These are phyloP conservation scores for Brassica rapa DNA, from an alignment of 345 rosid genomes.

Conservation along the genomic window DNA sequence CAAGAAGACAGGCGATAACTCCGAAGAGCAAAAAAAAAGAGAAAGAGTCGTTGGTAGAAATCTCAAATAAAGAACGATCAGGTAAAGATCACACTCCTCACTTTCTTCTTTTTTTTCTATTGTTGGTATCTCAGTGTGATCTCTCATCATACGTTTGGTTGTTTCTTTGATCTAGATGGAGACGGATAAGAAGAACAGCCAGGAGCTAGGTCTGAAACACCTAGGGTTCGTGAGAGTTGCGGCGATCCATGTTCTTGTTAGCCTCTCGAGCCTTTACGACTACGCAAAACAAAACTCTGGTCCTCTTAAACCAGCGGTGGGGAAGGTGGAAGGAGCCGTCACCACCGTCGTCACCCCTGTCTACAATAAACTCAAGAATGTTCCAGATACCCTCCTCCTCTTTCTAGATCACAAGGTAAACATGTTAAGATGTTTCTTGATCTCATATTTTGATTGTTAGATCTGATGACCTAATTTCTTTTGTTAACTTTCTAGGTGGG, in stretches of 20 bases:
- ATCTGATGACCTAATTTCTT: conserved; percentile 5
- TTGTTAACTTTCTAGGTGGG: conserved; percentile 55
- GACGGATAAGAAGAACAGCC: conserved; percentile 49
- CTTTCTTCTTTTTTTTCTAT: not conserved
- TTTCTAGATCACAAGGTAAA: conserved; percentile 75
- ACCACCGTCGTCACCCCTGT: conserved; percentile 68
- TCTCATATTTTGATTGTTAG: not conserved
- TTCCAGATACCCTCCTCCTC: conserved; percentile 67
- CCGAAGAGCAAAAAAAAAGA: conserved; percentile 13
- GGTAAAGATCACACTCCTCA: not conserved
- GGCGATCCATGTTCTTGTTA: conserved; percentile 54
- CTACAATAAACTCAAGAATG: conserved; percentile 54
- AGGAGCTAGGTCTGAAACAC: conserved; percentile 59
- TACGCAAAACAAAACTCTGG: conserved; percentile 81
- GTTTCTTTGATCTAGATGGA: conserved; percentile 26
- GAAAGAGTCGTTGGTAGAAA: not conserved
- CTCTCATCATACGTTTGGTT: not conserved
- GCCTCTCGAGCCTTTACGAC: conserved; percentile 58
- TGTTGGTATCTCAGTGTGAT: too few species aligned
- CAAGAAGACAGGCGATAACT: conserved; percentile 23
- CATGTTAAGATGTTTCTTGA: not conserved
- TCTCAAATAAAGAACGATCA: not conserved
- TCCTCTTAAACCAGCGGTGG: conserved; percentile 67
- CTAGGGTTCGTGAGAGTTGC: conserved; percentile 63
- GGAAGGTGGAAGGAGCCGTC: conserved; percentile 68